phyloP scores from a whole-genome alignment of 2,329 filamentous ascomycete genomes.

The Clathrospora elynae region DNA sequence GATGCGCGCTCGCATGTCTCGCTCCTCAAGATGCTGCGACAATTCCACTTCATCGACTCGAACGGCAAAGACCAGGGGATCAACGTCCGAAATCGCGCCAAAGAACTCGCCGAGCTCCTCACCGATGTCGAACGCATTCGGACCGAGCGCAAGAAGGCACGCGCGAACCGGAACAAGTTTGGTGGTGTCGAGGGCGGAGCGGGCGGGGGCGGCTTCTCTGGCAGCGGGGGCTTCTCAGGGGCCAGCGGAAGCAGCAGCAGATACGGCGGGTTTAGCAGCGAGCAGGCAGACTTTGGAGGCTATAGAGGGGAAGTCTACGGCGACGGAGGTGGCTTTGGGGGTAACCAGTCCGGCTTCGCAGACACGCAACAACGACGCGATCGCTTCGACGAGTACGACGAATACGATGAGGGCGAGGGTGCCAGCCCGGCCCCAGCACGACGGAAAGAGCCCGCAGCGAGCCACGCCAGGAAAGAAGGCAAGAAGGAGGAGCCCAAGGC shows the following conservation, averaged over 20 bases:
- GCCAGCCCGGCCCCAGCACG: constrained; percentile 56
- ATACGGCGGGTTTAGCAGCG: constrained; percentile 89
- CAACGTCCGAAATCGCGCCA: constrained; percentile 95
- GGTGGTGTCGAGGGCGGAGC: constrained; percentile 87
- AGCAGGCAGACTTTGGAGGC: constrained; percentile 62
- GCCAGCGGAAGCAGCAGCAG: constrained; percentile 60
- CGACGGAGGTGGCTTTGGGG: constrained; percentile 93
- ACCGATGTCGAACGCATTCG: constrained; percentile 87
- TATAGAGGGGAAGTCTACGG: constrained; percentile 82
- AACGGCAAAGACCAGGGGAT: constrained; percentile 99
- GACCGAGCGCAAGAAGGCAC: constrained; percentile 80
- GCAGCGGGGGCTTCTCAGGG: constrained; percentile 71
- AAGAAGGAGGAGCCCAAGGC: constrained; percentile 77
- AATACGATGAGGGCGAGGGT: constrained; percentile 79
- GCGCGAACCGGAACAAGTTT: constrained; percentile 90
- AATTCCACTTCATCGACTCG: constrained; percentile 94
- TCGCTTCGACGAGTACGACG: constrained; percentile 95
- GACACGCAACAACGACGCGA: constrained; percentile 68
- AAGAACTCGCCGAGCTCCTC: constrained; percentile 92
- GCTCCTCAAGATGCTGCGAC: constrained; percentile 94
- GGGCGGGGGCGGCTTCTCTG: constrained; percentile 60
- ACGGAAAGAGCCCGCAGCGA: constrained; percentile 54
- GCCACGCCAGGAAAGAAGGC: constrained; percentile 48
- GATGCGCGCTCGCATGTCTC: constrained; percentile 95
- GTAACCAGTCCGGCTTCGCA: constrained; percentile 69